Percentiles rank a stretch among this genome's conserved stretches.
Conservation (phyloP, 2,329 filamentous ascomycete species). For the Epichloe sp. region DNA sequence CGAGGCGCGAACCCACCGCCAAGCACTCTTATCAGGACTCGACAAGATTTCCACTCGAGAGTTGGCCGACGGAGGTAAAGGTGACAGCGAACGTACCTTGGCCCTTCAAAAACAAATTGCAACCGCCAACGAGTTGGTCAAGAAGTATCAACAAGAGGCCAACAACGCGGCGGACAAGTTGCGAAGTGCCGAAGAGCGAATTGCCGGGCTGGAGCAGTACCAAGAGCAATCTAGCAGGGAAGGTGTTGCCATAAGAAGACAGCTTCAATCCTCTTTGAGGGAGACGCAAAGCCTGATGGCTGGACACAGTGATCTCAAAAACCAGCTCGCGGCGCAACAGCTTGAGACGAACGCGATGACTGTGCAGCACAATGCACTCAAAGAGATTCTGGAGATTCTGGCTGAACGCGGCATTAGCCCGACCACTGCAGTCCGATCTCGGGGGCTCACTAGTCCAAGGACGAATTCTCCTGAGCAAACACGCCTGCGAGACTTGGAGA, state of each 20-base stretch:
- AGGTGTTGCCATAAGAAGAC: slow-evolving; percentile 75
- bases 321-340: slow-evolving; percentile 72
- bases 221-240: slow-evolving; percentile 95
- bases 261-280: slow-evolving; percentile 71
- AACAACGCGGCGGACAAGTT: slow-evolving; percentile 80
- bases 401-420: slow-evolving; percentile 78
- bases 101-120: slow-evolving; percentile 72
- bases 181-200: slow-evolving; percentile 85
- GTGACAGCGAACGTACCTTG: slow-evolving; percentile 50
- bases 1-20: slow-evolving; percentile 75
- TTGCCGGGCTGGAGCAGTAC: slow-evolving; percentile 90
- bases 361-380: slow-evolving; percentile 85
- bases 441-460: slow-evolving; percentile 54
- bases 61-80: slow-evolving; percentile 30
- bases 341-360: slow-evolving; percentile 88
- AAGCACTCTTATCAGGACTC: slow-evolving; percentile 70
- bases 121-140: slow-evolving; percentile 64
- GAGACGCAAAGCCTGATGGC: slow-evolving; percentile 74
- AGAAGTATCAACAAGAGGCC: slow-evolving; percentile 79
- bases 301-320: slow-evolving; percentile 68
- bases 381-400: slow-evolving; percentile 84
- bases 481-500: slow-evolving; percentile 73
- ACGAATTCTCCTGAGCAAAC: slow-evolving; percentile 69
- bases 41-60: slow-evolving; percentile 55
- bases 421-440: slow-evolving; percentile 55